phyloP scores from a whole-genome alignment of 148 eudicot species.

The Heliamphora exappendiculata region DNA sequence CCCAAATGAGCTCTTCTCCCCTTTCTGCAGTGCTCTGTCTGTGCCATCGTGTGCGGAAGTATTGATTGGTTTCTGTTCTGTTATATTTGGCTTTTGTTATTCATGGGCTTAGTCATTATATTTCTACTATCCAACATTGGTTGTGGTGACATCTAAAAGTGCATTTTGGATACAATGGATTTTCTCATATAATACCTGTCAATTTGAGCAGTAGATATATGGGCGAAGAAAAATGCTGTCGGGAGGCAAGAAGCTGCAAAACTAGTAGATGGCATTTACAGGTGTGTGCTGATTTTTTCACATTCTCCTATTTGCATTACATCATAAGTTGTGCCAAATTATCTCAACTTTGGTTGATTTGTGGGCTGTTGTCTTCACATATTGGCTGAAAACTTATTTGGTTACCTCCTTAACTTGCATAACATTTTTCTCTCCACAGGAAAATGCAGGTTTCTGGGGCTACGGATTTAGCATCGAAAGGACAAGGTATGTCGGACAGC shows the following conservation, averaged over 20 bases:
- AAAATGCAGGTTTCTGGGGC: constrained; percentile 88
- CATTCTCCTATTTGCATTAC: background rate
- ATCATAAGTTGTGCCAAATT: background rate
- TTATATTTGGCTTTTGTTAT: background rate
- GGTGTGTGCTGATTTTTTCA: constrained; percentile 30
- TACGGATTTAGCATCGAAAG: constrained; percentile 71
- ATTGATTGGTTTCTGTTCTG: background rate
- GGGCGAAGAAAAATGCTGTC: constrained; percentile 71
- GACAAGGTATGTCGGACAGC: constrained; percentile 47
- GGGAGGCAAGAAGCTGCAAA: constrained; percentile 78
- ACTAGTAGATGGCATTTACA: constrained; percentile 84
- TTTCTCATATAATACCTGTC: background rate
- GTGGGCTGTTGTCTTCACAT: background rate
- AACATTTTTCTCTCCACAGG: constrained; percentile 32
- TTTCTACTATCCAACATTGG: background rate
- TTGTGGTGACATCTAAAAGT: background rate
- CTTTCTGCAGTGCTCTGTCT: background rate
- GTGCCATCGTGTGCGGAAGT: background rate
- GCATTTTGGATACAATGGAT: background rate
- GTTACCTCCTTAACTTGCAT: background rate
- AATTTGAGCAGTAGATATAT: constrained; percentile 62
- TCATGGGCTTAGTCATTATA: background rate
- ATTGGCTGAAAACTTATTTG: background rate
- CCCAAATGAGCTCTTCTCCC: background rate
- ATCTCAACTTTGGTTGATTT: background rate